Evolutionary conservation across 2,329 filamentous ascomycete species (phyloP).

Genomic region (Cadophora malorum): DNA sequence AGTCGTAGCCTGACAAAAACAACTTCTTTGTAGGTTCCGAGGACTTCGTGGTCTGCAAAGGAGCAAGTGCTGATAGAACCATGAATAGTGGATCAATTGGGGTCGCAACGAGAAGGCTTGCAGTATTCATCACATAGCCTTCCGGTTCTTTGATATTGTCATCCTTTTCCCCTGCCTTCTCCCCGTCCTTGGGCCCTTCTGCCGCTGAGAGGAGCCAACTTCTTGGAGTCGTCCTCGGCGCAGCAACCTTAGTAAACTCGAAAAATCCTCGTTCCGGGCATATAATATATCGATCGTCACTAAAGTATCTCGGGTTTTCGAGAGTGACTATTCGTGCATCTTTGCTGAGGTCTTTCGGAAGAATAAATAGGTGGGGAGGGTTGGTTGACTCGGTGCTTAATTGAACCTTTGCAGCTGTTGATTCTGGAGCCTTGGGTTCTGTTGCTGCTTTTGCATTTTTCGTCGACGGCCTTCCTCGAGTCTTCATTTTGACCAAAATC

Average conservation of each 20-base stretch:
- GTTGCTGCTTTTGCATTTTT: slow-evolving; percentile 35
- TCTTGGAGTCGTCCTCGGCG: slow-evolving; percentile 59
- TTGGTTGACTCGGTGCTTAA: slow-evolving; percentile 46
- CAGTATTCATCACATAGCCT: slow-evolving; percentile 67
- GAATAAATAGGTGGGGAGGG: slow-evolving; percentile 63
- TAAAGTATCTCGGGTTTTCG: slow-evolving; percentile 62
- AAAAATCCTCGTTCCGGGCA: slow-evolving; percentile 68
- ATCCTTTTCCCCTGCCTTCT: slow-evolving; percentile 38
- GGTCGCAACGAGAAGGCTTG: slow-evolving; percentile 84
- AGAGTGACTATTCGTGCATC: slow-evolving; percentile 65
- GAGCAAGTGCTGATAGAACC: slow-evolving; percentile 73
- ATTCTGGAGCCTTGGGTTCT: slow-evolving; percentile 36
- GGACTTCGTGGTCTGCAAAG: slow-evolving; percentile 48
- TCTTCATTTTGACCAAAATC: slow-evolving; percentile 37
- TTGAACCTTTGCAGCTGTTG: slow-evolving; percentile 41
- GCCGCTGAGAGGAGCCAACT: slow-evolving; percentile 63
- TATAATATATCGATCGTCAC: slow-evolving; percentile 64
- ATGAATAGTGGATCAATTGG: slow-evolving; percentile 86
- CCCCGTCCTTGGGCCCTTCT: slow-evolving; percentile 27
- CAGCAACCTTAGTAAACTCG: slow-evolving; percentile 66
- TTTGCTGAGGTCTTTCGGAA: slow-evolving; percentile 61
- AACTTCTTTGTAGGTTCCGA: slow-evolving; percentile 61
- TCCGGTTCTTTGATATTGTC: slow-evolving; percentile 28
- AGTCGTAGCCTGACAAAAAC: slow-evolving; percentile 74
- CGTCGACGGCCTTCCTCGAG: slow-evolving; percentile 38